Percentiles rank a stretch among this genome's conserved stretches.
Evolutionary conservation across 1,284 basidiomycete species (phyloP).

Genomic region (Grifola frondosa): DNA sequence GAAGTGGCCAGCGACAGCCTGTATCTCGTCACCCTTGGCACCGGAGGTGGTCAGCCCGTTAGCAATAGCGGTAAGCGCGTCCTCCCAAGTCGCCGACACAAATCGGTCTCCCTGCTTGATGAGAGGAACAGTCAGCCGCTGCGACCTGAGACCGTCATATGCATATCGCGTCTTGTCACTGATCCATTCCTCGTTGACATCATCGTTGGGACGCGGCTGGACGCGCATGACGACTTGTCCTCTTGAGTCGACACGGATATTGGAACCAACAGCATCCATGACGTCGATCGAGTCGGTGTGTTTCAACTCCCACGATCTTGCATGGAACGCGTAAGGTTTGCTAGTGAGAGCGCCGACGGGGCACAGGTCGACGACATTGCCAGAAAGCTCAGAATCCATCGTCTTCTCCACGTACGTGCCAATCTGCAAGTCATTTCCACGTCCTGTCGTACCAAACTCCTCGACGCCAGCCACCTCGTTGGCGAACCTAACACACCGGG

Average conservation of each 20-base stretch:
- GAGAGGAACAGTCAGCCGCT: constrained; percentile 91
- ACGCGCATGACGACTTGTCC: constrained; percentile 97
- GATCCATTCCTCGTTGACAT: constrained; percentile 99
- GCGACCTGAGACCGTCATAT: constrained; percentile 94
- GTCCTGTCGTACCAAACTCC: constrained; percentile 95
- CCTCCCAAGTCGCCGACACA: constrained; percentile 90
- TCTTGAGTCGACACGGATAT: constrained; percentile 95
- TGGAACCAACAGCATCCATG: constrained; percentile 97
- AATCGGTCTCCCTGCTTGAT: constrained; percentile 93
- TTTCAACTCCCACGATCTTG: constrained; percentile 98
- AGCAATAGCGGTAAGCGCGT: constrained; percentile 80
- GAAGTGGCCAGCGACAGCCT: constrained; percentile 90
- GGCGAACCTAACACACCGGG: constrained; percentile 97
- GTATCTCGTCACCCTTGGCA: constrained; percentile 93
- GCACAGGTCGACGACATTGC: constrained; percentile 97
- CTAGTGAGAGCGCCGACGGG: constrained; percentile 97
- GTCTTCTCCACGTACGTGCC: constrained; percentile 98
- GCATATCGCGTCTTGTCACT: constrained; percentile 98
- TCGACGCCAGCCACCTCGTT: constrained; percentile 99
- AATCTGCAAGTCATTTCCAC: constrained; percentile 98
- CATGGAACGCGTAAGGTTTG: constrained; percentile 97
- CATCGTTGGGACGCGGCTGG: constrained; percentile 95
- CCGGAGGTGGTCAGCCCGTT: constrained; percentile 80
- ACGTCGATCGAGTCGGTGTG: constrained; percentile 97
- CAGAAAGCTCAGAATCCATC: constrained; percentile 96